These are phyloP conservation scores for Mesostigma viride DNA, from an alignment of 139 green algal genomes.

Conservation along the genomic window DNA sequence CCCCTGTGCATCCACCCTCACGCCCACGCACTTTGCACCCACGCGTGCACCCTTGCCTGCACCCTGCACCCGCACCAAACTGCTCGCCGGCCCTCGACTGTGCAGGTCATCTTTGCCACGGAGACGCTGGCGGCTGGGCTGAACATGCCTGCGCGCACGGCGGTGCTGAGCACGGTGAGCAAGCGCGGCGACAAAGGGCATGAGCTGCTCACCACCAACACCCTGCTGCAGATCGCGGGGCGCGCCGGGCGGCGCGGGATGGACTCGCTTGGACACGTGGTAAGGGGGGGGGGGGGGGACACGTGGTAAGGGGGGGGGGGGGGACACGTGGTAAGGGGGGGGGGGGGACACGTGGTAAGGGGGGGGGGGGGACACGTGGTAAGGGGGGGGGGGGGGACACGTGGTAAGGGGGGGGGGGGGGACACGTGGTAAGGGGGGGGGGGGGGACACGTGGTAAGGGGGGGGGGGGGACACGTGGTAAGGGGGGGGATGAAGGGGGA, in stretches of 20 bases:
- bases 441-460: too few relatives aligned
- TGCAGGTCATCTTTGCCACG: slow-evolving; percentile 84
- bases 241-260: slow-evolving; percentile 25
- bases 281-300: not conserved
- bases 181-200: slow-evolving; percentile 27
- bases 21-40: not conserved
- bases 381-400: too few relatives aligned
- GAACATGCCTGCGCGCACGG: slow-evolving; percentile 91
- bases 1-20: not conserved
- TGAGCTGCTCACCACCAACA: slow-evolving; percentile 22
- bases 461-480: too few relatives aligned
- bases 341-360: too few relatives aligned
- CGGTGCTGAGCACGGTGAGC: slow-evolving; percentile 27
- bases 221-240: slow-evolving; percentile 37
- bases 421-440: too few relatives aligned
- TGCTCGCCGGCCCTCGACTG: not conserved
- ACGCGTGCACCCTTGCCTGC: not conserved
- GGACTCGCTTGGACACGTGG: slow-evolving; percentile 24
- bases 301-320: too few relatives aligned
- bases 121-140: slow-evolving; percentile 93
- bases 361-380: too few relatives aligned
- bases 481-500: too few relatives aligned
- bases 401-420: too few relatives aligned
- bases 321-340: too few relatives aligned
- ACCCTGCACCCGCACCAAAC: not conserved